Percentiles rank a stretch among this genome's conserved stretches.
Evolutionary conservation across 257 asterid species (phyloP).

Genomic region (Ocimum tenuiflorum): DNA sequence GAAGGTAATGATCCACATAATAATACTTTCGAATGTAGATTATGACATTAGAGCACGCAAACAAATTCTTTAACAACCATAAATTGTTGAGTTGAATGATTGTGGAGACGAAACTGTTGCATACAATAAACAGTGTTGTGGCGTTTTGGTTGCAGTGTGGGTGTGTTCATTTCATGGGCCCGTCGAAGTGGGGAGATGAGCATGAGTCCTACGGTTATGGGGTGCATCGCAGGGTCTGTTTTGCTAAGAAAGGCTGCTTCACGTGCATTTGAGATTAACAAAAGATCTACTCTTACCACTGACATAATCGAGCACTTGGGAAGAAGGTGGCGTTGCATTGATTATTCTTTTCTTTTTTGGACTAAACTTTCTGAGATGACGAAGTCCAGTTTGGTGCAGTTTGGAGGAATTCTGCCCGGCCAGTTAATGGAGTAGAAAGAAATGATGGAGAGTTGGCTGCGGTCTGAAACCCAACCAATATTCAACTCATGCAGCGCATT

Average conservation of each 20-base stretch:
- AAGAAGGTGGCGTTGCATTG: conserved; percentile 38
- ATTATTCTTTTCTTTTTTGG: neutral
- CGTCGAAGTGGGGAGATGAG: conserved; percentile 35
- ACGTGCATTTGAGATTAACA: conserved; percentile 57
- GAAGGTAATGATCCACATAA: conserved; percentile 44
- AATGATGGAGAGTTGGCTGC: neutral
- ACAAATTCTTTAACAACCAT: no score
- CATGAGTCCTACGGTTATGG: conserved; percentile 51
- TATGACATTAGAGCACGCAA: no score
- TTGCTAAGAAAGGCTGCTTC: conserved; percentile 78
- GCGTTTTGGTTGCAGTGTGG: conserved; percentile 46
- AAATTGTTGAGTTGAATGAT: neutral
- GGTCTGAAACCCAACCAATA: no score
- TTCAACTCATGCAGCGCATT: no score
- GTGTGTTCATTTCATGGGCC: conserved; percentile 82
- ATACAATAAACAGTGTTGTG: neutral
- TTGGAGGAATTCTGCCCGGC: conserved; percentile 73
- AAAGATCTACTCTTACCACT: conserved; percentile 74
- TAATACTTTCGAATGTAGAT: no score
- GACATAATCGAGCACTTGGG: conserved; percentile 89
- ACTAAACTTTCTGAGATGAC: no score
- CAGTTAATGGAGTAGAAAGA: neutral
- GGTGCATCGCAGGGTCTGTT: conserved; percentile 74
- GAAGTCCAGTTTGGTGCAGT: conserved; percentile 34
- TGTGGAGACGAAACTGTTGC: no score